Evolutionary conservation across 208 protist species (phyloP).

Genomic region (Trichomonas vaginalis): DNA sequence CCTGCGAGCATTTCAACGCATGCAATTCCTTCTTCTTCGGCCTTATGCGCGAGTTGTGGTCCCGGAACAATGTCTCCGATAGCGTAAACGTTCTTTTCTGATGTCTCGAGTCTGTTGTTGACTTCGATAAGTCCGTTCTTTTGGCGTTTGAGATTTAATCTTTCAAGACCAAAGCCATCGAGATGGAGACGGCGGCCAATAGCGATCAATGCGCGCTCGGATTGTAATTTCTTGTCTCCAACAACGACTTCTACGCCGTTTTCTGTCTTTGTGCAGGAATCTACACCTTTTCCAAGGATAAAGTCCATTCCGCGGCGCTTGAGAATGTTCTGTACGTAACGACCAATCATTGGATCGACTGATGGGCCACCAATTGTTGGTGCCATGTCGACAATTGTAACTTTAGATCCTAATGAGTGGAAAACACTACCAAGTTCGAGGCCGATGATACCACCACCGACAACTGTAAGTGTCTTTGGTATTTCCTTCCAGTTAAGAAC

Average conservation of each 20-base stretch:
- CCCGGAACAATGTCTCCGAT: conserved; percentile 94
- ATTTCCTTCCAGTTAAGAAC: conserved; percentile 71
- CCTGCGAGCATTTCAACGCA: conserved; percentile 54
- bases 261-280: conserved; percentile 40
- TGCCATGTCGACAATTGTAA: conserved; percentile 88
- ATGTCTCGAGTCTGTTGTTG: conserved; percentile 76
- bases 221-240: conserved; percentile 49
- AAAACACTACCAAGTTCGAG: conserved; percentile 80
- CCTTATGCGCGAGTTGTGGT: conserved; percentile 98
- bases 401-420: conserved; percentile 75
- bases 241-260: conserved; percentile 52
- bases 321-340: conserved; percentile 36
- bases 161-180: conserved; percentile 60
- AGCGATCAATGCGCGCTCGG: conserved; percentile 76
- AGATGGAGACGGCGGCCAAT: conserved; percentile 85
- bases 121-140: conserved; percentile 45
- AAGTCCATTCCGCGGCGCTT: conserved; percentile 15
- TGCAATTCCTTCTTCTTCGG: conserved; percentile 72
- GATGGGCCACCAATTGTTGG: conserved; percentile 39
- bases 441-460: conserved; percentile 95
- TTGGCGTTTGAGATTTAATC: conserved; percentile 64
- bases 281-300: background rate
- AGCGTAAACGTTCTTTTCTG: conserved; percentile 75
- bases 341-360: conserved; percentile 39
- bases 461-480: conserved; percentile 87